These are phyloP conservation scores for Gracilariopsis chorda DNA, from an alignment of 23 red algal genomes.

Conservation along the genomic window DNA sequence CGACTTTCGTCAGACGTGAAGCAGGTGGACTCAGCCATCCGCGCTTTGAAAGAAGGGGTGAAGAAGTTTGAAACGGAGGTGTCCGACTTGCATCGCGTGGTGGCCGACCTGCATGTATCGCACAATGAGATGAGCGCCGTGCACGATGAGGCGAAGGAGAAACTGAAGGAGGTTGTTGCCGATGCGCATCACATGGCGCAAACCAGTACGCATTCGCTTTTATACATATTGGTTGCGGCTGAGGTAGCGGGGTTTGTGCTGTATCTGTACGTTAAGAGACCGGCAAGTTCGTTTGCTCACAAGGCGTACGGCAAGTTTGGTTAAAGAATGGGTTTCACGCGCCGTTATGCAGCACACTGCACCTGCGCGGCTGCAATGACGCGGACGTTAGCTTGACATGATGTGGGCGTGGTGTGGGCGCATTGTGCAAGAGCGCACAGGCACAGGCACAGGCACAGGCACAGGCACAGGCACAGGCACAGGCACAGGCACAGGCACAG, in stretches of 20 bases:
- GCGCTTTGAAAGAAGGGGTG: conserved; percentile 27
- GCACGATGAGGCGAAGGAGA: conserved; percentile 26
- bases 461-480: too few species aligned
- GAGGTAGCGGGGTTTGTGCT: conserved; percentile 27
- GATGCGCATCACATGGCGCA: neutral
- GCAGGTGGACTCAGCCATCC: conserved; percentile 42
- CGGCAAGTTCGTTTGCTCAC: conserved; percentile 14
- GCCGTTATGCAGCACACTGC: too few species aligned
- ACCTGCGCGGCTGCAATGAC: too few species aligned
- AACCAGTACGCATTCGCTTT: conserved; percentile 17
- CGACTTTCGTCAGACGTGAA: conserved; percentile 28
- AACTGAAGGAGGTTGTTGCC: conserved; percentile 10
- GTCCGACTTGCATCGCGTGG: neutral
- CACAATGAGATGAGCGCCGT: conserved; percentile 14
- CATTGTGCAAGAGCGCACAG: too few species aligned
- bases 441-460: too few species aligned
- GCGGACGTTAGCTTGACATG: too few species aligned
- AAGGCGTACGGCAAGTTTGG: conserved; percentile 58
- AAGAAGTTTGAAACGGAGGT: conserved; percentile 33
- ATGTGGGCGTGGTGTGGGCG: too few species aligned
- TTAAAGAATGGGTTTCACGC: too few species aligned
- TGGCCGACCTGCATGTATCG: conserved; percentile 23
- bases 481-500: too few species aligned
- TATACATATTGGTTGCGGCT: neutral
- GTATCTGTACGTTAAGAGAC: conserved; percentile 35